A percentile compares a stretch with the other conserved stretches of the same genome.
Evolutionary conservation across 2,329 filamentous ascomycete species (phyloP).

Genomic region (Cryphonectria carpinicola): DNA sequence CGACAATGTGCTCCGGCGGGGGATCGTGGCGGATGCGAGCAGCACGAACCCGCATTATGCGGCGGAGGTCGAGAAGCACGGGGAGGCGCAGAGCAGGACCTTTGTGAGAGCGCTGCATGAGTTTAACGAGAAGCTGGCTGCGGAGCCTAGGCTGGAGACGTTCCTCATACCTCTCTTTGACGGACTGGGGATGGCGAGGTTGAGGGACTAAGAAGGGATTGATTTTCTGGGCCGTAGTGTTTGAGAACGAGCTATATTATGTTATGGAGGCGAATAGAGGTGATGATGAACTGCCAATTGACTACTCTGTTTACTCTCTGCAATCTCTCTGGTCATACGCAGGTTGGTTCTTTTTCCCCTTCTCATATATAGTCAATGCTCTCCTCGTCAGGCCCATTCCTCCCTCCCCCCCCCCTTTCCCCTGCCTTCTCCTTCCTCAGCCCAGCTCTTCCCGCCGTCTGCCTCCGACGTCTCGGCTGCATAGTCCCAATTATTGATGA

Average conservation of each 20-base stretch:
- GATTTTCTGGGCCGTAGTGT: not conserved
- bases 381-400: not conserved
- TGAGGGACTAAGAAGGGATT: conserved; percentile 31
- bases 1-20: conserved; percentile 57
- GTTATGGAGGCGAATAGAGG: not conserved
- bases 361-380: not conserved
- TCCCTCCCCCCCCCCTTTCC: not conserved
- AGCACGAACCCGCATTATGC: conserved; percentile 37
- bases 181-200: conserved; percentile 39
- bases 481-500: conserved; percentile 14
- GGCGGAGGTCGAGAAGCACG: conserved; percentile 16
- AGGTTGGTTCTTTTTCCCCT: not conserved
- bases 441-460: not conserved
- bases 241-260: not conserved
- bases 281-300: not conserved
- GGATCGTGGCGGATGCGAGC: conserved; percentile 48
- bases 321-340: not conserved
- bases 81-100: conserved; percentile 20
- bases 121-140: conserved; percentile 41
- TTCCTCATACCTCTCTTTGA: conserved; percentile 46
- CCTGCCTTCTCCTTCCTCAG: not conserved
- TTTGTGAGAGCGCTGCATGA: conserved; percentile 32
- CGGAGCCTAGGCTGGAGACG: conserved; percentile 39
- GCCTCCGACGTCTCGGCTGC: not conserved
- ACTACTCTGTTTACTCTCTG: not conserved